These are phyloP conservation scores for Aspergillus viridinutans DNA, from an alignment of 2,329 filamentous ascomycete genomes.

Conservation along the genomic window DNA sequence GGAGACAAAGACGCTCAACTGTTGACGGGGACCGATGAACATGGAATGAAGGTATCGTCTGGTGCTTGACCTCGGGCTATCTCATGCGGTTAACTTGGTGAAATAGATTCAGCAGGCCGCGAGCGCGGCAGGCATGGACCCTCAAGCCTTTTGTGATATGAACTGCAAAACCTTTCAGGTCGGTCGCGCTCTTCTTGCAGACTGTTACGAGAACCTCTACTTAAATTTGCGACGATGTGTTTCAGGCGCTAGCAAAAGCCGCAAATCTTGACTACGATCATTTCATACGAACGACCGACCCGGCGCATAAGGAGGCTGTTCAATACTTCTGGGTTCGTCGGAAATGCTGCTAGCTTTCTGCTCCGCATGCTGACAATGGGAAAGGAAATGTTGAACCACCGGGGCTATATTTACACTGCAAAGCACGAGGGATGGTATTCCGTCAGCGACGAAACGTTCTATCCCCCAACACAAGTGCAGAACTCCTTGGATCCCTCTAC, in stretches of 20 bases:
- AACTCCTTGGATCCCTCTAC: slow-evolving; percentile 72
- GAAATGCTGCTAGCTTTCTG: neutral
- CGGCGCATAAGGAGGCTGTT: slow-evolving; percentile 76
- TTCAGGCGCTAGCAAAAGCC: slow-evolving; percentile 60
- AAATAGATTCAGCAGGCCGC: slow-evolving; percentile 76
- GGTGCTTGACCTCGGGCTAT: neutral
- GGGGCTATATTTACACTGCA: slow-evolving; percentile 74
- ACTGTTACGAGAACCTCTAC: neutral
- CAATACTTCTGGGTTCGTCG: slow-evolving; percentile 73
- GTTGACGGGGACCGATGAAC: slow-evolving; percentile 91
- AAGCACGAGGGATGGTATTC: slow-evolving; percentile 96
- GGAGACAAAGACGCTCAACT: slow-evolving; percentile 65
- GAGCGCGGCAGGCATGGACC: slow-evolving; percentile 61
- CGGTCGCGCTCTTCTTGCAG: neutral
- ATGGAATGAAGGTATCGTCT: slow-evolving; percentile 75
- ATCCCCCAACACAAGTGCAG: slow-evolving; percentile 71
- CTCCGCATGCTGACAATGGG: neutral
- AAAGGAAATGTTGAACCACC: slow-evolving; percentile 65
- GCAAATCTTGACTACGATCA: slow-evolving; percentile 72
- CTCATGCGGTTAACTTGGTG: slow-evolving; percentile 12
- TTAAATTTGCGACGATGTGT: slow-evolving; percentile 8
- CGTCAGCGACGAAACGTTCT: slow-evolving; percentile 94
- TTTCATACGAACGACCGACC: slow-evolving; percentile 90
- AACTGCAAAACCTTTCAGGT: slow-evolving; percentile 75
- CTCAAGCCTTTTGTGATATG: slow-evolving; percentile 83